These are phyloP conservation scores for Fistulinella staudtii DNA, from an alignment of 1,284 basidiomycete species.

Conservation along the genomic window DNA sequence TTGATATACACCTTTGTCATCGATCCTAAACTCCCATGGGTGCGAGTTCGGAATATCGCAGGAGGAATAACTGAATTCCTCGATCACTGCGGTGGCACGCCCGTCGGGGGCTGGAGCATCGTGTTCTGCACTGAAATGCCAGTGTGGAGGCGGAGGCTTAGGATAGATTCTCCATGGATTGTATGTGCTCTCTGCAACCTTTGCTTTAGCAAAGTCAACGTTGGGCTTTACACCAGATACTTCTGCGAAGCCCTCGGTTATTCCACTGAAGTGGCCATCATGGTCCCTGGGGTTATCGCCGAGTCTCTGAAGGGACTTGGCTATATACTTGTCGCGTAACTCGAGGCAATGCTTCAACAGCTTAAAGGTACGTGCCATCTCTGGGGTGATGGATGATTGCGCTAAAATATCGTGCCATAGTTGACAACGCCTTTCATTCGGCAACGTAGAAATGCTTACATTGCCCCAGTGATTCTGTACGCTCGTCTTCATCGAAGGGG, in stretches of 20 bases:
- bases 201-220: slow-evolving; percentile 38
- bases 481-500: slow-evolving; percentile 37
- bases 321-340: slow-evolving; percentile 90
- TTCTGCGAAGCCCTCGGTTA: slow-evolving; percentile 55
- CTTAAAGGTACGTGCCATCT: slow-evolving; percentile 54
- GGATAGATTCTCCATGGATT: slow-evolving; percentile 86
- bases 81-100: slow-evolving; percentile 33
- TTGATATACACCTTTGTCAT: slow-evolving; percentile 85
- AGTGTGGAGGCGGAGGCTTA: slow-evolving; percentile 86
- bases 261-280: slow-evolving; percentile 69
- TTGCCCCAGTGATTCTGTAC: slow-evolving; percentile 27
- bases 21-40: slow-evolving; percentile 66
- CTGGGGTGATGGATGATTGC: slow-evolving; percentile 46
- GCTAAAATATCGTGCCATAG: slow-evolving; percentile 15
- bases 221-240: slow-evolving; percentile 68
- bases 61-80: slow-evolving; percentile 64
- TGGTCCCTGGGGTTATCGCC: slow-evolving; percentile 91
- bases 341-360: slow-evolving; percentile 77
- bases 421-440: slow-evolving; percentile 2
- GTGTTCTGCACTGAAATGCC: slow-evolving; percentile 76
- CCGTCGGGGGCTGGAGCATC: slow-evolving; percentile 47
- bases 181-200: slow-evolving; percentile 33
- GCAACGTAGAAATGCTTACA: slow-evolving; percentile 9
- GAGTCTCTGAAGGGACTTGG: slow-evolving; percentile 77
- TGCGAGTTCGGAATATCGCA: slow-evolving; percentile 69